phyloP scores from a whole-genome alignment of 352 stramenopile species.

The Blastocystis hominis region DNA sequence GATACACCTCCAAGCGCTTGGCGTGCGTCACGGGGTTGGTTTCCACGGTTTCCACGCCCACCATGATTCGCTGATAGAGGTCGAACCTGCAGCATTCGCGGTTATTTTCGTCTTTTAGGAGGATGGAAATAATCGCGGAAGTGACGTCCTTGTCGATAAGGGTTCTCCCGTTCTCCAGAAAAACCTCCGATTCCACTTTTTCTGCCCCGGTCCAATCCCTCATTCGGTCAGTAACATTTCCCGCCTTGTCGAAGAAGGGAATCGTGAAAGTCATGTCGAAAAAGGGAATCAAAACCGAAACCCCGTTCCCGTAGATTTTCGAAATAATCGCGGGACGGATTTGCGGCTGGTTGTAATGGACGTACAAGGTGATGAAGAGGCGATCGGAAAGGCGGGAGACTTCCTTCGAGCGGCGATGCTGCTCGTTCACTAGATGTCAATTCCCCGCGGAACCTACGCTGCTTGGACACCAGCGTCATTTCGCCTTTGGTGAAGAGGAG shows the following conservation, averaged over 20 bases:
- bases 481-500: not conserved
- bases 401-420: slow-evolving; percentile 19
- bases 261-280: slow-evolving; percentile 38
- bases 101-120: not conserved
- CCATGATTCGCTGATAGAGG: not conserved
- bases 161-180: not conserved
- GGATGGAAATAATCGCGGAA: not conserved
- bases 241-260: not conserved
- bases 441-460: not conserved
- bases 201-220: not conserved
- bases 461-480: not conserved
- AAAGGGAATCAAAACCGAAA: slow-evolving; percentile 30
- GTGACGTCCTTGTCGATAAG: not conserved
- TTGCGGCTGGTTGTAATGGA: slow-evolving; percentile 24
- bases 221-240: not conserved
- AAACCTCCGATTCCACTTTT: not conserved
- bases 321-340: not conserved
- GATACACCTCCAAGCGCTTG: no score
- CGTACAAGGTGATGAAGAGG: slow-evolving; percentile 21
- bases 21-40: not conserved
- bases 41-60: not conserved
- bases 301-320: slow-evolving; percentile 20
- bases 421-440: slow-evolving; percentile 38
- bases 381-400: not conserved
- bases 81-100: not conserved